Evolutionary conservation across 2,329 filamentous ascomycete genomes (phyloP).

Genomic region (Fusarium sp.): DNA sequence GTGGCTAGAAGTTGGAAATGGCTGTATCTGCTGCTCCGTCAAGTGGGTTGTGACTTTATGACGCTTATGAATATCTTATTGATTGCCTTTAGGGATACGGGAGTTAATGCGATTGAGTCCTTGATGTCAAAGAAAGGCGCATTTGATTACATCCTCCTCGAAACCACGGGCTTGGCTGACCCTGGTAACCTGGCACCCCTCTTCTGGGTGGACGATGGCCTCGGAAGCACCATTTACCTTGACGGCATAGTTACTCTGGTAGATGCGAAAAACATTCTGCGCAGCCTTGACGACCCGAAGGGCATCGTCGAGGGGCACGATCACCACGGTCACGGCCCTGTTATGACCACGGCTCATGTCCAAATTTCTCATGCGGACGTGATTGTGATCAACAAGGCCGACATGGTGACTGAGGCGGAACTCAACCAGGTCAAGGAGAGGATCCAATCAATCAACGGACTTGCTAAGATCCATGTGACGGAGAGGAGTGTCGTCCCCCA

Average conservation of each 20-base stretch:
- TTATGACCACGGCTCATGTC: conserved; percentile 91
- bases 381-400: conserved; percentile 91
- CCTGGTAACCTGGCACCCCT: conserved; percentile 94
- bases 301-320: conserved; percentile 65
- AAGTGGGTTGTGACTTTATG: conserved; percentile 66
- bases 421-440: conserved; percentile 76
- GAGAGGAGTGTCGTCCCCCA: conserved; percentile 81
- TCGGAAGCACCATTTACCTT: conserved; percentile 94
- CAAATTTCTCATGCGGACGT: conserved; percentile 98
- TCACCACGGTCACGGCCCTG: conserved; percentile 67
- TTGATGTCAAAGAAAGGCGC: conserved; percentile 93
- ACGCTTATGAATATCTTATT: conserved; percentile 24
- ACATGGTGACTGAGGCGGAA: conserved; percentile 78
- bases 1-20: conserved; percentile 96
- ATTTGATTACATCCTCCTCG: conserved; percentile 97
- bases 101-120: conserved; percentile 93
- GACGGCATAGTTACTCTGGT: conserved; percentile 97
- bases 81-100: conserved; percentile 73
- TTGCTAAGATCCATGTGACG: conserved; percentile 86
- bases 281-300: conserved; percentile 78
- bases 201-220: conserved; percentile 97
- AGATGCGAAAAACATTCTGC: conserved; percentile 91
- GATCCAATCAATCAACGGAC: conserved; percentile 85
- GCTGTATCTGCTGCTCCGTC: conserved; percentile 97
- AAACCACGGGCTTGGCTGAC: conserved; percentile 95